Base-by-base conservation (phyloP, 345 rosid species). In the Gynandropsis gynandra region DNA sequence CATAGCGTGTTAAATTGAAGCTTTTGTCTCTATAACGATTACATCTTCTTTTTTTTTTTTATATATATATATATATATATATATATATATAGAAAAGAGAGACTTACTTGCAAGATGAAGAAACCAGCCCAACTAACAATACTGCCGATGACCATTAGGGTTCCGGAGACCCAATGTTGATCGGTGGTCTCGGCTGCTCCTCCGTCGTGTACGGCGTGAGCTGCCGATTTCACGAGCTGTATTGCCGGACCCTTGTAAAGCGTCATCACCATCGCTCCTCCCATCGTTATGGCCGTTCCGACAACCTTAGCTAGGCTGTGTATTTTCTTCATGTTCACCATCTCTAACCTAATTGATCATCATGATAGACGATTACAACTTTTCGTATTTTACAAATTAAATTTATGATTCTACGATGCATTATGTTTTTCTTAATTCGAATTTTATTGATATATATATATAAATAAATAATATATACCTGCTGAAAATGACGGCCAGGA, bases 201-300 rank as follows among this genome's bases (percentile, higher is more conserved):
- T 8, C 61, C 51, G 3, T 37, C 73, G 5, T 63, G 72, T 58
- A 74, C 67, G 50, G 39, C 21, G 9, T 42, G 62, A 44, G 79
- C 81, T 1, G 69, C 72, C 7, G 72, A 11, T 38, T 50, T 66
- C 1, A 76, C 12, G 29, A 90, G 65, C 34, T 82, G 62, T 14
- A 90, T 42, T 44, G 80, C 68, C 21, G 96, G 98, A 40, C 98
- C 98, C 59, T 80, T 87, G 82, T 80, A 82, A 32, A 90, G 56
- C 1, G 98, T 90, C 98, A 90, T 90, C 14, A 82, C 87, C 98
- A 84, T 84, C 0, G 98, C 95, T 61, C 98, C 98, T 7, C 56
- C 52, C 1, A 87, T 78, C 0, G 96, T 87, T 34, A 90, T 66
- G 1, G 42, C 72, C 8, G 98, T 90, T 48, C 98, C 98, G 5